phyloP scores from a whole-genome alignment of 129 eudicot species.

The Centella asiatica region DNA sequence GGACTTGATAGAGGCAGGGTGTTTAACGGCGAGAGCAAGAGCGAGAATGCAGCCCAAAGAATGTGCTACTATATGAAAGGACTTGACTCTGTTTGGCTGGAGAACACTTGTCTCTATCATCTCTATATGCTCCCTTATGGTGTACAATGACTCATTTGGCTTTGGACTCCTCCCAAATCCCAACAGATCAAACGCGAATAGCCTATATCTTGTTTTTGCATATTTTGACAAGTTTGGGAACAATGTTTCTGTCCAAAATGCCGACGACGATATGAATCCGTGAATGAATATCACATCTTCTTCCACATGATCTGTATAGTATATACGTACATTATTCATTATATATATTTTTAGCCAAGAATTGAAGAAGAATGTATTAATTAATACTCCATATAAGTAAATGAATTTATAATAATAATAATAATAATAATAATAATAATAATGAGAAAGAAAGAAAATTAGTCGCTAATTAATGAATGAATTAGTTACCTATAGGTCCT shows the following conservation, averaged over 20 bases:
- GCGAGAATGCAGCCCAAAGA: constrained; percentile 87
- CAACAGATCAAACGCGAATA: constrained; percentile 73
- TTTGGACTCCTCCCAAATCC: constrained; percentile 94
- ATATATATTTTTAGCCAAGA: background rate
- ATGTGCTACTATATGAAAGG: constrained; percentile 94
- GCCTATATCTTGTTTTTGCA: constrained; percentile 59
- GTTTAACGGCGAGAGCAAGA: constrained; percentile 69
- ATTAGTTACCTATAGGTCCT: constrained; percentile 52
- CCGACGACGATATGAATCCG: constrained; percentile 83
- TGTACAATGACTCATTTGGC: constrained; percentile 74
- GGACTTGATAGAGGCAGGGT: constrained; percentile 70
- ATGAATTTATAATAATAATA: background rate
- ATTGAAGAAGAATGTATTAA: background rate
- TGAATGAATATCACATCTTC: constrained; percentile 89
- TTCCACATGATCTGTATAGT: constrained; percentile 48
- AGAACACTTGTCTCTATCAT: constrained; percentile 76
- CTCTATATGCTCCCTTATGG: constrained; percentile 79
- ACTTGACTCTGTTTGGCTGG: constrained; percentile 52
- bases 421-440: no score
- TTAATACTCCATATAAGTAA: background rate
- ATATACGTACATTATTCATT: no score
- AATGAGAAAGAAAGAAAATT: no score
- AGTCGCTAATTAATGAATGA: no score
- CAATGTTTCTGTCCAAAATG: constrained; percentile 74
- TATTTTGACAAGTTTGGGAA: constrained; percentile 68